Conservation (phyloP, 176 grass and related monocot species). For the Poa annua region DNA sequence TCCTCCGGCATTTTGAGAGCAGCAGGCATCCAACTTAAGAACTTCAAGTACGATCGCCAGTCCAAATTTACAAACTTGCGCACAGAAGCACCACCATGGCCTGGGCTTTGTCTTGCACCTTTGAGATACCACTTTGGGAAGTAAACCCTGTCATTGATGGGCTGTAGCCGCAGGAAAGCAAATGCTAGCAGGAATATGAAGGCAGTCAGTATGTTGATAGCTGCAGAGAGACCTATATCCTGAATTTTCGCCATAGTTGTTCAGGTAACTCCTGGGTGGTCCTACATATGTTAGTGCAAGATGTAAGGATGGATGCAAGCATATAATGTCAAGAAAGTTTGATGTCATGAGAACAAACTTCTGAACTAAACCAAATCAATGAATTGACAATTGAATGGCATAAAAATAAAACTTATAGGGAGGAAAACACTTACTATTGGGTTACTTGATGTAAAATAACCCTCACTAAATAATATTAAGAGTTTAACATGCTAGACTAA, state of each 20-base stretch:
- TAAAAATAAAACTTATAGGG: neutral
- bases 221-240: constrained; percentile 90
- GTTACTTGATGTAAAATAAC: neutral
- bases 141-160: constrained; percentile 98
- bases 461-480: neutral
- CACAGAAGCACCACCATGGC: constrained; percentile 60
- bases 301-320: constrained; percentile 40
- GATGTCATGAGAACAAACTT: constrained; percentile 10
- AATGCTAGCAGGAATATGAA: constrained; percentile 79
- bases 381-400: neutral
- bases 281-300: constrained; percentile 26
- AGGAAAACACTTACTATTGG: neutral
- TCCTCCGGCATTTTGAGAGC: constrained; percentile 97
- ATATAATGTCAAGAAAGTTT: constrained; percentile 23
- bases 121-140: constrained; percentile 99
- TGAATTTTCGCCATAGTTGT: constrained; percentile 66
- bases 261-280: constrained; percentile 37
- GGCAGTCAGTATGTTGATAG: constrained; percentile 81
- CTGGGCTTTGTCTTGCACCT: constrained; percentile 88
- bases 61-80: constrained; percentile 96
- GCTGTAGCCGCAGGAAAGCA: constrained; percentile 89
- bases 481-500: constrained; percentile 20
- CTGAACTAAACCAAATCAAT: constrained; percentile 31
- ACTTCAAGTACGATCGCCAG: constrained; percentile 84
- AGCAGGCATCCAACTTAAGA: constrained; percentile 92